These are phyloP conservation scores for Myxozyma vanderwaltii DNA, from an alignment of 805 yeast genomes.

Conservation along the genomic window DNA sequence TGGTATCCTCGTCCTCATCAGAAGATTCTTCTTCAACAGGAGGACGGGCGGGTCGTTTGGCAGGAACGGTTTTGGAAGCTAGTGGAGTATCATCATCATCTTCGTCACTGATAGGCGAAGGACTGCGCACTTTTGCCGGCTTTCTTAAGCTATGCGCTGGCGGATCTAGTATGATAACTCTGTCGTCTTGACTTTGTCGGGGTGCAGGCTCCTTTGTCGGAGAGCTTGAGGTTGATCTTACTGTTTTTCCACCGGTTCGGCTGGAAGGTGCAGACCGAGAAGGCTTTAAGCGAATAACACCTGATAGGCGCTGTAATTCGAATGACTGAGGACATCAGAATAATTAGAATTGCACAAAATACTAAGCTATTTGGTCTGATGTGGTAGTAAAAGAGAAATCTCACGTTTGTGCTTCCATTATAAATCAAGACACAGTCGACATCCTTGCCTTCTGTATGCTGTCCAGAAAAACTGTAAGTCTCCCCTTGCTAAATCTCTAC, in stretches of 20 bases:
- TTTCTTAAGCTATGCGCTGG: not conserved
- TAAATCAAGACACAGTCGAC: slow-evolving; percentile 33
- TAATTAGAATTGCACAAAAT: not conserved
- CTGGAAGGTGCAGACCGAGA: slow-evolving; percentile 19
- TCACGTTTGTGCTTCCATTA: slow-evolving; percentile 26
- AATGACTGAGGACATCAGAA: slow-evolving; percentile 12
- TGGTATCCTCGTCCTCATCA: slow-evolving; percentile 23
- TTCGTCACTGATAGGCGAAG: slow-evolving; percentile 9
- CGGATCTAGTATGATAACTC: slow-evolving; percentile 10
- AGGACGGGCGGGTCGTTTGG: not conserved
- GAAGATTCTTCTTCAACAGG: slow-evolving; percentile 9
- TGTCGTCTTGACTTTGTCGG: slow-evolving; percentile 1
- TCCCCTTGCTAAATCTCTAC: slow-evolving; percentile 15
- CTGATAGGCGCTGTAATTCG: slow-evolving; percentile 20
- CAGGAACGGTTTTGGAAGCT: not conserved
- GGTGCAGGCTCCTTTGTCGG: slow-evolving; percentile 5
- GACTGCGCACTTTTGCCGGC: not conserved
- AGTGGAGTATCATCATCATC: slow-evolving; percentile 10
- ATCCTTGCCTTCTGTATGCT: slow-evolving; percentile 24
- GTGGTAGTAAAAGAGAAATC: not conserved
- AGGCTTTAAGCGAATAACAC: slow-evolving; percentile 25
- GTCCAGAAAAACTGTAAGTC: slow-evolving; percentile 28
- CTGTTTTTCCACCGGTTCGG: not conserved
- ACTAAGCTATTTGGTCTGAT: too few relatives aligned
- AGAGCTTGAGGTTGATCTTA: slow-evolving; percentile 10